Percentiles rank a stretch among this genome's conserved stretches.
Conservation (phyloP, 306 rosid genomes). For the Arachis stenosperma region DNA sequence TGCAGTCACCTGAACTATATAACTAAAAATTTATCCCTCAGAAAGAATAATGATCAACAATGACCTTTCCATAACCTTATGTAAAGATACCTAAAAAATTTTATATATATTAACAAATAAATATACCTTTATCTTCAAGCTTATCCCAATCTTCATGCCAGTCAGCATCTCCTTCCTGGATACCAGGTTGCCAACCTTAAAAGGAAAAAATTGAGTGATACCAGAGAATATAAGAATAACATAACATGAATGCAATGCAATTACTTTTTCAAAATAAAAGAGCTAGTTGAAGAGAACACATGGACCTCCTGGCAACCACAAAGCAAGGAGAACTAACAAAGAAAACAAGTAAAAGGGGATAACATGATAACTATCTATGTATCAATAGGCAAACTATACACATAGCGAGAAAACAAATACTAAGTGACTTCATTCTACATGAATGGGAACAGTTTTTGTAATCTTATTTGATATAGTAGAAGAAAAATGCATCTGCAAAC, state of each 20-base stretch:
- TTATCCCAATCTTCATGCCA: constrained; percentile 69
- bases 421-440: not conserved
- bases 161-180: constrained; percentile 90
- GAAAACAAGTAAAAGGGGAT: not conserved
- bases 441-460: not conserved
- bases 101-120: too few relatives aligned
- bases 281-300: constrained; percentile 15
- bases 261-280: constrained; percentile 11
- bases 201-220: constrained; percentile 36
- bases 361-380: not conserved
- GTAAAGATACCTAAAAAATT: constrained; percentile 21
- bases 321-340: constrained; percentile 27
- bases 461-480: constrained; percentile 21
- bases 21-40: constrained; percentile 26
- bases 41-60: constrained; percentile 29
- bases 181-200: constrained; percentile 95
- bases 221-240: constrained; percentile 25
- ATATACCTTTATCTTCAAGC: too few relatives aligned
- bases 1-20: too few relatives aligned
- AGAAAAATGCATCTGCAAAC: constrained; percentile 11
- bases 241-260: not conserved
- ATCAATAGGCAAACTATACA: constrained; percentile 2
- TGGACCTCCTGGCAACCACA: constrained; percentile 14
- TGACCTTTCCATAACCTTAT: constrained; percentile 14
- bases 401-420: not conserved